phyloP scores from a whole-genome alignment of 176 grass and related monocot genomes.

The Avena atlantica region DNA sequence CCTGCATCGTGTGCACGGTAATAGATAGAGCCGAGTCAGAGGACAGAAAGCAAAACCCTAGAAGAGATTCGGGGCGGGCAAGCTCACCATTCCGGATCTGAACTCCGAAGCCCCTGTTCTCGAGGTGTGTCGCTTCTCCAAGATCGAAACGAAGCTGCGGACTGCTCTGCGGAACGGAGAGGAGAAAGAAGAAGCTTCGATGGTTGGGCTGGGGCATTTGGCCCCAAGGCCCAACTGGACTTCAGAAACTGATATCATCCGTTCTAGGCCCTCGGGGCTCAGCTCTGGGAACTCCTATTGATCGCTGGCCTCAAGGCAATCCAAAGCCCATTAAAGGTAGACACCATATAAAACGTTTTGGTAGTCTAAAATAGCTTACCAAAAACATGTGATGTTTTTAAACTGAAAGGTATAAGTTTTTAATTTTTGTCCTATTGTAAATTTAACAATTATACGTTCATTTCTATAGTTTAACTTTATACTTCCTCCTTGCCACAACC shows the following conservation, averaged over 20 bases:
- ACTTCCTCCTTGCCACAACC: too few species aligned
- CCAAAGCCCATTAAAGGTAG: too few species aligned
- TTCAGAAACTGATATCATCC: not conserved
- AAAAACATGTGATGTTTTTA: too few species aligned
- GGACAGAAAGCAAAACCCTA: not conserved
- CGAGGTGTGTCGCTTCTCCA: not conserved
- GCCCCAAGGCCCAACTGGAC: not conserved
- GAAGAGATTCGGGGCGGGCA: not conserved
- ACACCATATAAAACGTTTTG: too few species aligned
- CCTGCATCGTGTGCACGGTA: conserved; percentile 45
- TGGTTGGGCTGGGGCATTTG: not conserved
- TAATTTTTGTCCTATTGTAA: too few species aligned
- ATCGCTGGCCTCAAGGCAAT: too few species aligned
- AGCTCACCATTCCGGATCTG: conserved; percentile 37
- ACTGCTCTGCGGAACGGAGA: not conserved
- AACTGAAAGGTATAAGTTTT: too few species aligned
- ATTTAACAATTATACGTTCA: too few species aligned
- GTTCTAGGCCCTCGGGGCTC: not conserved
- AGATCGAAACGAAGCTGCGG: not conserved
- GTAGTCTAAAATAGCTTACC: too few species aligned
- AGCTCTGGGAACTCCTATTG: not conserved
- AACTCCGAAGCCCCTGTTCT: not conserved
- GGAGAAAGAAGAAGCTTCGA: not conserved
- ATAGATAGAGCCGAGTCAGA: not conserved
- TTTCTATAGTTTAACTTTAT: too few species aligned